Conservation (phyloP, 768 basidiomycete genomes). For the Hygrocybe punicea region DNA sequence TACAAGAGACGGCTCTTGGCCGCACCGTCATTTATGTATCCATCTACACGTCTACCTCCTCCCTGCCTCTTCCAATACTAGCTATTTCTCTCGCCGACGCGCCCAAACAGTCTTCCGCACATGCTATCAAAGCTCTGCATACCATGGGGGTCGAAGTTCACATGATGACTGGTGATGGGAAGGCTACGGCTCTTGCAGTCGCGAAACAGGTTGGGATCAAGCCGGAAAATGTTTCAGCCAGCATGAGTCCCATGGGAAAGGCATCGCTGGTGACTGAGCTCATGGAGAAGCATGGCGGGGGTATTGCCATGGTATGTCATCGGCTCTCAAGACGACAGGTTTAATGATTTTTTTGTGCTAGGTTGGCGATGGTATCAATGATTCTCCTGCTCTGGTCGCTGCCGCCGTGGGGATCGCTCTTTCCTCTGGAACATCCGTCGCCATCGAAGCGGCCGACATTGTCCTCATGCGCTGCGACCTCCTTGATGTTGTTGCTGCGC, state of each 20-base stretch:
- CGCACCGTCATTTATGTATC: conserved; percentile 88
- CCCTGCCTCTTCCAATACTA: conserved; percentile 58
- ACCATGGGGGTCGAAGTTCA: conserved; percentile 89
- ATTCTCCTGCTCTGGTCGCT: conserved; percentile 94
- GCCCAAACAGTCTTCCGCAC: conserved; percentile 78
- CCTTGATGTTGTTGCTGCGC: conserved; percentile 94
- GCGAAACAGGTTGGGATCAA: conserved; percentile 88
- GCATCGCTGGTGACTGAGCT: conserved; percentile 79
- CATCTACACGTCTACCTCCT: conserved; percentile 43
- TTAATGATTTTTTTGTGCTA: conserved; percentile 26
- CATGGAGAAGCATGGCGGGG: conserved; percentile 64
- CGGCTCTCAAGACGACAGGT: neutral
- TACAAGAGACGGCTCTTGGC: conserved; percentile 64
- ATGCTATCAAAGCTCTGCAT: conserved; percentile 77
- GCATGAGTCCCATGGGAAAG: conserved; percentile 95
- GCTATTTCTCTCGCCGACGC: conserved; percentile 84
- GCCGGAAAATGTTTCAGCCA: conserved; percentile 80
- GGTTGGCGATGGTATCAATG: conserved; percentile 99
- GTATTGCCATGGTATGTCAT: conserved; percentile 82
- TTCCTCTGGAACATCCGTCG: conserved; percentile 93
- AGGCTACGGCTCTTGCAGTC: conserved; percentile 80
- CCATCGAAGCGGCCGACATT: conserved; percentile 96
- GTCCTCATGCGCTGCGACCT: conserved; percentile 97
- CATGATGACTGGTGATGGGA: conserved; percentile 93
- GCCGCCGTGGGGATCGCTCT: conserved; percentile 96